phyloP scores from a whole-genome alignment of 2,329 filamentous ascomycete species.

The Aureobasidium sp. region DNA sequence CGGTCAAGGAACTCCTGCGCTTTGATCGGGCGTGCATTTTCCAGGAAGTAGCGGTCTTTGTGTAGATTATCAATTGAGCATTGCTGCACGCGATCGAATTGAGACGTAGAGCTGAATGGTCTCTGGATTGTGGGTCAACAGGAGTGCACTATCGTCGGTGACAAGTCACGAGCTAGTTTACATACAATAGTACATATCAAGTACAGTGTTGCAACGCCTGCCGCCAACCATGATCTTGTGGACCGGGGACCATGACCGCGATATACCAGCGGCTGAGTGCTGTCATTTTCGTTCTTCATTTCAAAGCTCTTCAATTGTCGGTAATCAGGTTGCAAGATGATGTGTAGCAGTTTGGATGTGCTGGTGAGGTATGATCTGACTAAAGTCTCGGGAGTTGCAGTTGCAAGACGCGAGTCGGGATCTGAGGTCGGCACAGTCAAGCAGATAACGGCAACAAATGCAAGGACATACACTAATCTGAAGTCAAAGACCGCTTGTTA shows the following conservation, averaged over 20 bases:
- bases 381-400: too few relatives aligned
- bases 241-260: neutral
- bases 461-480: neutral
- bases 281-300: too few relatives aligned
- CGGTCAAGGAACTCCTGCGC: slow-evolving; percentile 46
- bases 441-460: too few relatives aligned
- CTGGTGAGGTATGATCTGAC: too few relatives aligned
- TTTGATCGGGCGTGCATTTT: slow-evolving; percentile 39
- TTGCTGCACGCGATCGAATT: slow-evolving; percentile 28
- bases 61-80: slow-evolving; percentile 48
- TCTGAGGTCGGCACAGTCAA: too few relatives aligned
- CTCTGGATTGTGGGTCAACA: neutral
- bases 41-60: slow-evolving; percentile 43
- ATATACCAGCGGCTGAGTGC: neutral
- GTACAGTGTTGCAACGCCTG: neutral
- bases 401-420: too few relatives aligned
- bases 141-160: neutral
- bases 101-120: neutral
- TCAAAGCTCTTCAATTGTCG: too few relatives aligned
- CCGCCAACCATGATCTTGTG: neutral
- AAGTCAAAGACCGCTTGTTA: too few relatives aligned
- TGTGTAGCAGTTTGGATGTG: too few relatives aligned
- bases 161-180: too few relatives aligned
- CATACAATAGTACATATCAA: neutral
- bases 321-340: too few relatives aligned